These are phyloP conservation scores for Flaveria linearis DNA, from an alignment of 129 eudicot genomes.

Conservation along the genomic window DNA sequence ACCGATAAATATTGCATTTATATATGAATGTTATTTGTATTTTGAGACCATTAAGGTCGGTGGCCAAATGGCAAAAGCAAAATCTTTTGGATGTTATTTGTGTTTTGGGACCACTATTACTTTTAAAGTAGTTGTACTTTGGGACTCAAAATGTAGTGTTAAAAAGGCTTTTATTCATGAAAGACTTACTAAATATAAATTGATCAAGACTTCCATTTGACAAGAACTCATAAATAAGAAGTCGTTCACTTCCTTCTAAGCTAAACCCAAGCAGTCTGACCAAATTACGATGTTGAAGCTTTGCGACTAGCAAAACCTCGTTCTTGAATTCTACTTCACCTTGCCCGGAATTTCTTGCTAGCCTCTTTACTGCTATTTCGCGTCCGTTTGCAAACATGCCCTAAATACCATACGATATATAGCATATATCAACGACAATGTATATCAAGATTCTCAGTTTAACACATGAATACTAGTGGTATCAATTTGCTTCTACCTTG, in stretches of 20 bases:
- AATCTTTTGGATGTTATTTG: neutral
- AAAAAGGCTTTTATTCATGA: neutral
- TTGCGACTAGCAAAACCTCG: conserved; percentile 11
- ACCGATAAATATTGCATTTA: too few relatives aligned
- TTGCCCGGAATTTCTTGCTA: conserved; percentile 13
- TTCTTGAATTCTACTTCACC: conserved; percentile 13
- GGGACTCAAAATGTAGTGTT: neutral
- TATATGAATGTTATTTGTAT: too few relatives aligned
- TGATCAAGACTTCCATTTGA: conserved; percentile 9
- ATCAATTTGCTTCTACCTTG: conserved; percentile 1
- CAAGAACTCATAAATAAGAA: conserved; percentile 10
- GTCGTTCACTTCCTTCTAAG: conserved; percentile 11
- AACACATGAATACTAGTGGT: neutral
- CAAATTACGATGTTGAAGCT: conserved; percentile 1
- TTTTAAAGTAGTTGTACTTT: neutral
- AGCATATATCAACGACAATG: neutral
- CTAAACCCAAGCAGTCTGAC: neutral
- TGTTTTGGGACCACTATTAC: neutral
- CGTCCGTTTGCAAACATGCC: neutral
- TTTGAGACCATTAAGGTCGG: too few relatives aligned
- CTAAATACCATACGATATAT: neutral
- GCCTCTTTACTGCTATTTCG: conserved; percentile 9
- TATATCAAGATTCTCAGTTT: neutral
- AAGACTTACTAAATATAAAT: neutral
- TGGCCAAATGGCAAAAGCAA: too few relatives aligned